These are phyloP conservation scores for Basipetospora chlamydospora DNA, from an alignment of 2,329 filamentous ascomycete genomes.

Conservation along the genomic window DNA sequence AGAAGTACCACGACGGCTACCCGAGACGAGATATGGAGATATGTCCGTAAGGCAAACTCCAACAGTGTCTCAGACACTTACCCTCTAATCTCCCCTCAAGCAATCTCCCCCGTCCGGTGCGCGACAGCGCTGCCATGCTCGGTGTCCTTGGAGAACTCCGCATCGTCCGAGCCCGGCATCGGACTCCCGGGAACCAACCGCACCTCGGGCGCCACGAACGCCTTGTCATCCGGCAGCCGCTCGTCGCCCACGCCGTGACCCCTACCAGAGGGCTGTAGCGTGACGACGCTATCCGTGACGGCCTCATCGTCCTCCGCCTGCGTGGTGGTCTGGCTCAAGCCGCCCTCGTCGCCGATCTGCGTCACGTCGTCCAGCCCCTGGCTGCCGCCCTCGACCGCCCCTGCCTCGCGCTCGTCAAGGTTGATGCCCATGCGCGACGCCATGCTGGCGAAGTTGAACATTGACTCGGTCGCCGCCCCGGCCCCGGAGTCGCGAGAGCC, in stretches of 20 bases:
- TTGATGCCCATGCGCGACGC: constrained; percentile 67
- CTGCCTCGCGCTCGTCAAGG: constrained; percentile 24
- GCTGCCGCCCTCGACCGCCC: background rate
- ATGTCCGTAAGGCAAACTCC: no score
- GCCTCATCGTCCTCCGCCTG: constrained; percentile 7
- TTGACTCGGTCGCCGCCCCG: constrained; percentile 48
- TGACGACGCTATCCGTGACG: constrained; percentile 10
- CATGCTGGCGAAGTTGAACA: constrained; percentile 86
- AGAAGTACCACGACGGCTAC: no score
- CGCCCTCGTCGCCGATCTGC: constrained; percentile 20
- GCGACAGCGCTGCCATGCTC: background rate
- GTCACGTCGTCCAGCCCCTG: background rate
- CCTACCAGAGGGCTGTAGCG: constrained; percentile 6
- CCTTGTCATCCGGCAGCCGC: constrained; percentile 7
- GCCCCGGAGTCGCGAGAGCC: constrained; percentile 32
- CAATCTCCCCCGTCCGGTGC: background rate
- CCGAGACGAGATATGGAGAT: no score
- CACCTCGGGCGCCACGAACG: constrained; percentile 23
- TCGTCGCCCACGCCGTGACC: constrained; percentile 6
- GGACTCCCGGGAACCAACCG: constrained; percentile 38
- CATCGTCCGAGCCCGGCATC: constrained; percentile 15
- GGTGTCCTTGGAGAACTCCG: constrained; percentile 1
- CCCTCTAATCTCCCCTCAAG: background rate
- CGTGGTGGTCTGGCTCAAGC: constrained; percentile 22
- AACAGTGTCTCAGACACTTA: no score